A percentile compares a stretch with the other conserved stretches of the same genome.
Evolutionary conservation across 495 filamentous ascomycete genomes (phyloP).

Genomic region (Aspergillus homomorphus): DNA sequence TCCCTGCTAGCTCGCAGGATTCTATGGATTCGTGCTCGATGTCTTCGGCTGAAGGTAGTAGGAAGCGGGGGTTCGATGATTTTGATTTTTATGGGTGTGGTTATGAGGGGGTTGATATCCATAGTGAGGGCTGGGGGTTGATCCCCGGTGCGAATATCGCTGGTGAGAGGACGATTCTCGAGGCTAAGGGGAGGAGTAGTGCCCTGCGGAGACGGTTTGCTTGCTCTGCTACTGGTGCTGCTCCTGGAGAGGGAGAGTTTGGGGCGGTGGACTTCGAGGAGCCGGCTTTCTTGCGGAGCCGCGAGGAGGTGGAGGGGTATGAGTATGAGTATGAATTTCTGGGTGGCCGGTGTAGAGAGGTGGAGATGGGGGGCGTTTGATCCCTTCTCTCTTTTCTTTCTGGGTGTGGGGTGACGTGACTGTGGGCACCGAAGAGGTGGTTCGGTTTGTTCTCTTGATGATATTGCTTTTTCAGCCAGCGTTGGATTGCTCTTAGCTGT

Average conservation of each 20-base stretch:
- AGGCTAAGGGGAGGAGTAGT: slow-evolving; percentile 9
- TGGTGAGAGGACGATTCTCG: slow-evolving; percentile 35
- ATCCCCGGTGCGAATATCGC: no score
- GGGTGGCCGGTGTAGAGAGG: slow-evolving; percentile 1
- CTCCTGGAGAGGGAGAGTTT: slow-evolving; percentile 18
- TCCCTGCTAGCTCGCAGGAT: slow-evolving; percentile 47
- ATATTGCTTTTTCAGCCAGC: neutral
- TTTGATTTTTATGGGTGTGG: slow-evolving; percentile 55
- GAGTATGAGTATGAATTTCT: slow-evolving; percentile 19
- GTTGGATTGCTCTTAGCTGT: neutral
- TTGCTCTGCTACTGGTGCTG: neutral
- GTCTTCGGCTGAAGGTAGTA: slow-evolving; percentile 1
- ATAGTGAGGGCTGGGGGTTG: no score
- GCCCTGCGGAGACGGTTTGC: slow-evolving; percentile 30
- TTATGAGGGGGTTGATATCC: slow-evolving; percentile 33
- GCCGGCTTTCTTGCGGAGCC: slow-evolving; percentile 38
- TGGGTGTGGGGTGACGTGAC: no score
- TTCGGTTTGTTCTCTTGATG: neutral
- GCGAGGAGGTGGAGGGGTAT: slow-evolving; percentile 41
- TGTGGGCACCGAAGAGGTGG: no score
- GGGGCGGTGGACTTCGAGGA: slow-evolving; percentile 46
- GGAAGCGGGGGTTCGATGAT: slow-evolving; percentile 23
- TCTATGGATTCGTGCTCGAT: slow-evolving; percentile 30
- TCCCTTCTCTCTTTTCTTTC: no score
- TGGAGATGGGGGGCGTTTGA: slow-evolving; percentile 18